phyloP scores from a whole-genome alignment of 2,329 filamentous ascomycete species.

The Helminthosporium solani region DNA sequence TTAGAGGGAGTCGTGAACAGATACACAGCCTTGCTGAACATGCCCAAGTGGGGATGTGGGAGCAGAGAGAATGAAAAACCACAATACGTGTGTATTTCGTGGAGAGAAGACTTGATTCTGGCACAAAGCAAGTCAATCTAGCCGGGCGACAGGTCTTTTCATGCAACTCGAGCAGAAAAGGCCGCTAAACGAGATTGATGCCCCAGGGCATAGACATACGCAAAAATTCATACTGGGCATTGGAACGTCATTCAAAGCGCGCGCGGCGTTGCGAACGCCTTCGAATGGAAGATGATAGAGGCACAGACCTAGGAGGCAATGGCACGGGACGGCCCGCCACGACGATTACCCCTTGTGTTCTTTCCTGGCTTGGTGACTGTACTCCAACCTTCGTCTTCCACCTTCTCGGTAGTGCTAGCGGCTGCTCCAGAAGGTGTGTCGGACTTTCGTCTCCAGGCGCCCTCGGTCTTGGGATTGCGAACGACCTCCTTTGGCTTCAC shows the following conservation, averaged over 20 bases:
- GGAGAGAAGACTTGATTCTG: constrained; percentile 4
- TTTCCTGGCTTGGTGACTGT: constrained; percentile 52
- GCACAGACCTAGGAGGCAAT: constrained; percentile 46
- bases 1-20: constrained; percentile 25
- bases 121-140: constrained; percentile 10
- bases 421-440: constrained; percentile 35
- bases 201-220: constrained; percentile 20
- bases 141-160: constrained; percentile 12
- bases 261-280: constrained; percentile 27
- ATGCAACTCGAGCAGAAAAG: constrained; percentile 1
- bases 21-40: constrained; percentile 23
- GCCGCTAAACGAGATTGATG: constrained; percentile 24
- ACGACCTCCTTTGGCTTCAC: constrained; percentile 59
- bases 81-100: constrained; percentile 22
- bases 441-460: constrained; percentile 44
- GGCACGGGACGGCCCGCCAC: constrained; percentile 45
- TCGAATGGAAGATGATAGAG: background rate
- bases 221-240: constrained; percentile 24
- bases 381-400: constrained; percentile 57
- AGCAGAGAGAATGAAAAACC: constrained; percentile 15
- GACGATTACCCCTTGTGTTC: constrained; percentile 39
- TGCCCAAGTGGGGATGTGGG: constrained; percentile 10
- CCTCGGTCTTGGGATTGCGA: constrained; percentile 43
- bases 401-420: constrained; percentile 46
- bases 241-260: constrained; percentile 28